Percentiles rank a stretch among this genome's conserved stretches.
phyloP scores from a whole-genome alignment of 352 stramenopile species.

The Pythium rishiriense region DNA sequence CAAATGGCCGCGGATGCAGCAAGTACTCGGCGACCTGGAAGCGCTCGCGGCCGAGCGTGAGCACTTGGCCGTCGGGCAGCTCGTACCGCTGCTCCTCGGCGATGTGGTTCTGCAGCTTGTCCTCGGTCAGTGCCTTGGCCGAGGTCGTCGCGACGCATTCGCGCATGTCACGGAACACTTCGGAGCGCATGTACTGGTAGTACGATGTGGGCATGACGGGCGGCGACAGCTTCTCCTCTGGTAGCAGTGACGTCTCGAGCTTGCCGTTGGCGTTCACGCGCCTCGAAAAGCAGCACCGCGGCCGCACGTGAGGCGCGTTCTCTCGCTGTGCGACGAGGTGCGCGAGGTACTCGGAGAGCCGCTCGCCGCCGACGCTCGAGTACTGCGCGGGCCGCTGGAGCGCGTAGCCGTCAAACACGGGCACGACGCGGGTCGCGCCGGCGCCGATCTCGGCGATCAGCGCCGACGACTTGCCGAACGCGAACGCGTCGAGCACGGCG shows the following conservation, averaged over 20 bases:
- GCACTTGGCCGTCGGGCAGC: conserved; percentile 70
- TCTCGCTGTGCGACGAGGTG: conserved; percentile 57
- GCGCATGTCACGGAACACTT: conserved; percentile 80
- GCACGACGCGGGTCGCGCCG: conserved; percentile 81
- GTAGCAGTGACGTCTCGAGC: conserved; percentile 55
- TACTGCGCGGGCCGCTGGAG: conserved; percentile 77
- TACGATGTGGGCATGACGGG: conserved; percentile 66
- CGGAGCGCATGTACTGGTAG: conserved; percentile 65
- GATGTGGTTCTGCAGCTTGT: conserved; percentile 30
- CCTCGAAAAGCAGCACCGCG: conserved; percentile 65
- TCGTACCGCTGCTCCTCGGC: conserved; percentile 63
- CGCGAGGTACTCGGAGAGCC: conserved; percentile 68
- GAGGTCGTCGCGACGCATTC: conserved; percentile 58
- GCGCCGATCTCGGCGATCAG: conserved; percentile 90
- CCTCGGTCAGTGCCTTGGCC: conserved; percentile 49
- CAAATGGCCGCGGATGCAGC: conserved; percentile 65
- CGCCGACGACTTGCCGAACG: conserved; percentile 84
- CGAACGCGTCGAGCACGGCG: conserved; percentile 89
- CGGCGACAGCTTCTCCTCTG: conserved; percentile 37
- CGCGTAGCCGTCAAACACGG: conserved; percentile 91
- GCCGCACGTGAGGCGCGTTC: conserved; percentile 42
- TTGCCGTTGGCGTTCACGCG: conserved; percentile 51
- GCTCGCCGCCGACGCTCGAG: conserved; percentile 72
- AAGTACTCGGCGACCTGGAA: conserved; percentile 78
- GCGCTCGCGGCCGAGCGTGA: conserved; percentile 68